Conservation (phyloP, 2,329 filamentous ascomycete species). For the Aspergillus intermedius region DNA sequence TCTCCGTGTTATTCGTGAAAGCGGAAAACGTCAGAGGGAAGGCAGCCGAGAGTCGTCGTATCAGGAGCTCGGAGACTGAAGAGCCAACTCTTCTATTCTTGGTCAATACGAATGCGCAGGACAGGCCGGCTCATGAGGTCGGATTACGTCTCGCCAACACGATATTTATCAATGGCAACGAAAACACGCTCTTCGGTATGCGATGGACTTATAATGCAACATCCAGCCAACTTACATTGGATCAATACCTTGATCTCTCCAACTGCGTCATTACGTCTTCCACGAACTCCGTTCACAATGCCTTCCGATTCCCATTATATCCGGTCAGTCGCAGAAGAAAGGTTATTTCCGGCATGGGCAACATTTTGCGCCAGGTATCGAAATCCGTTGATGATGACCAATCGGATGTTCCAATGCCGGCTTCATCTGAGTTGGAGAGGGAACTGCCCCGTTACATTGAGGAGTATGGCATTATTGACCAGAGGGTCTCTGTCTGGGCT, state of each 20-base stretch:
- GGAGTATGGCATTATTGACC: conserved; percentile 31
- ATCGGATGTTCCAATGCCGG: conserved; percentile 29
- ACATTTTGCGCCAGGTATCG: conserved; percentile 36
- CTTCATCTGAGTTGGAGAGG: conserved; percentile 37
- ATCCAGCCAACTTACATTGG: conserved; percentile 16
- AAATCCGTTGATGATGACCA: conserved; percentile 20
- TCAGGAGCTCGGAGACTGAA: conserved; percentile 23
- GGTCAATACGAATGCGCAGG: conserved; percentile 8
- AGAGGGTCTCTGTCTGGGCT: conserved; percentile 37
- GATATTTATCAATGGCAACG: conserved; percentile 36
- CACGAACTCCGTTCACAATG: conserved; percentile 10
- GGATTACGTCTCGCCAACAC: conserved; percentile 38
- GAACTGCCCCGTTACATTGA: conserved; percentile 35
- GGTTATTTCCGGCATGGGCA: conserved; percentile 38
- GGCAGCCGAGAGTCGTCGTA: conserved; percentile 18
- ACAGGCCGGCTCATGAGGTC: conserved; percentile 22
- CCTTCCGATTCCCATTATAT: conserved; percentile 26
- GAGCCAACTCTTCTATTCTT: conserved; percentile 29
- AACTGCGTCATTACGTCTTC: conserved; percentile 23
- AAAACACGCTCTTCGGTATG: conserved; percentile 33
- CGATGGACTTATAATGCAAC: conserved; percentile 25
- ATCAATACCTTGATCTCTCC: conserved; percentile 24
- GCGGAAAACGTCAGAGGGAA: conserved; percentile 24
- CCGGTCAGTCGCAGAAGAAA: conserved; percentile 32
- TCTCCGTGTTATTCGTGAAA: conserved; percentile 27